phyloP scores from a whole-genome alignment of 495 filamentous ascomycete genomes.

The Xylaria telfairii region DNA sequence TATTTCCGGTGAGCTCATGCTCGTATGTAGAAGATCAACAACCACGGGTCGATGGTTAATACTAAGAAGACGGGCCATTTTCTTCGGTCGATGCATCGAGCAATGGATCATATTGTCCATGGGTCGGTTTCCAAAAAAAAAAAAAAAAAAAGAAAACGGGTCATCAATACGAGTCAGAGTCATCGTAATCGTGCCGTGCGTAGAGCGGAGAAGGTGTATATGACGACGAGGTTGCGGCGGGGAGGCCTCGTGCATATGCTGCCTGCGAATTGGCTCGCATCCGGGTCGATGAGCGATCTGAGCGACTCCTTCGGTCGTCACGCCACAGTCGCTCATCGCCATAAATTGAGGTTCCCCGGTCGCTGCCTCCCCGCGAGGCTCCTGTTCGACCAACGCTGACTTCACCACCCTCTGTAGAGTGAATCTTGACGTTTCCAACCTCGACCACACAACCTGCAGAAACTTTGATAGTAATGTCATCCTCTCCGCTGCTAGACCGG shows the following conservation, averaged over 20 bases:
- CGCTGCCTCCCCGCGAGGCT: conserved; percentile 42
- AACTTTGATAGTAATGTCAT: conserved; percentile 62
- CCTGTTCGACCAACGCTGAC: conserved; percentile 53
- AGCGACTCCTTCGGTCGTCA: conserved; percentile 41
- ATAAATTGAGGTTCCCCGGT: conserved; percentile 49
- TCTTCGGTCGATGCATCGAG: not conserved
- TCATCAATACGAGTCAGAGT: conserved; percentile 28
- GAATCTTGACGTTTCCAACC: conserved; percentile 57
- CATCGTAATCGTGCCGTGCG: conserved; percentile 30
- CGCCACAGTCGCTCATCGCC: conserved; percentile 41
- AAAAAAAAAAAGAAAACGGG: too few species aligned
- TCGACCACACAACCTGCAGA: conserved; percentile 53
- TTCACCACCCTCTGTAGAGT: conserved; percentile 58
- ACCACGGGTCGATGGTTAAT: not conserved
- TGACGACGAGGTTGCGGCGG: conserved; percentile 32
- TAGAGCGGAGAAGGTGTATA: conserved; percentile 28
- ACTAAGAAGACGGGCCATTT: not conserved
- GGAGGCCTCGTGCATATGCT: conserved; percentile 46
- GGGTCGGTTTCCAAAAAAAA: too few species aligned
- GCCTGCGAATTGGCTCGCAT: conserved; percentile 50
- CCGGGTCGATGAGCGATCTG: conserved; percentile 45
- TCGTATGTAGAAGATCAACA: not conserved
- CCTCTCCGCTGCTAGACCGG: conserved; percentile 49
- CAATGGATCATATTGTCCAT: not conserved
- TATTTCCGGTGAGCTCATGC: not conserved